Percentiles rank a stretch among this genome's conserved stretches.
phyloP scores from a whole-genome alignment of 768 basidiomycete genomes.

The Naganishia vishniacii region DNA sequence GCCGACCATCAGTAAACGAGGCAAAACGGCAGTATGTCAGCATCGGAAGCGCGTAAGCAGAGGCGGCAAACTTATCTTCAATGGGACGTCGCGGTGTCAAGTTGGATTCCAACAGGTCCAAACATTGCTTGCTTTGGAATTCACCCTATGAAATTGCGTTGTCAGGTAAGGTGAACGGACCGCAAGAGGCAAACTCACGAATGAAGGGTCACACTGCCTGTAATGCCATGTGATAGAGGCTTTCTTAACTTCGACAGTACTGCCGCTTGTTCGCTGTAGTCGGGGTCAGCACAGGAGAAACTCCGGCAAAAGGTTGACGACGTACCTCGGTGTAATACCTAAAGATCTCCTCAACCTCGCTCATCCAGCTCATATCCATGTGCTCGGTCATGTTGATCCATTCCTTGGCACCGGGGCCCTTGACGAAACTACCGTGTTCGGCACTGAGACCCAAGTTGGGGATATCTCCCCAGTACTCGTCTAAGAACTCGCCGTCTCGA shows the following conservation, averaged over 20 bases:
- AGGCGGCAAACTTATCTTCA: slow-evolving; percentile 58
- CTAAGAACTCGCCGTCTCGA: slow-evolving; percentile 85
- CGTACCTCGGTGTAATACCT: slow-evolving; percentile 76
- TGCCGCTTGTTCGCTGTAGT: slow-evolving; percentile 74
- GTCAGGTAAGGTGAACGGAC: slow-evolving; percentile 45
- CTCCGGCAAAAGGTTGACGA: slow-evolving; percentile 33
- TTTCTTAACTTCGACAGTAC: slow-evolving; percentile 93
- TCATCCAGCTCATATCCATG: slow-evolving; percentile 97
- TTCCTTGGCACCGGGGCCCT: slow-evolving; percentile 60
- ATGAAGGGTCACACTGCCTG: slow-evolving; percentile 84
- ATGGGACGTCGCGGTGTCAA: slow-evolving; percentile 88
- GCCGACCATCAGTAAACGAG: slow-evolving; percentile 79
- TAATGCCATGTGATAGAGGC: slow-evolving; percentile 98
- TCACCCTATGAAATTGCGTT: slow-evolving; percentile 29
- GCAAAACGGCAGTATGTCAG: background rate
- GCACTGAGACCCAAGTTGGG: slow-evolving; percentile 79
- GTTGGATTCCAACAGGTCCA: slow-evolving; percentile 91
- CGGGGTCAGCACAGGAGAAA: slow-evolving; percentile 35
- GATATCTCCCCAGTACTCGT: slow-evolving; percentile 82
- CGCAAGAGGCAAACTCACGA: slow-evolving; percentile 47
- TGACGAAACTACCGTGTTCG: slow-evolving; percentile 91
- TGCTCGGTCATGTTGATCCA: slow-evolving; percentile 88
- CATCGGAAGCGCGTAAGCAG: background rate
- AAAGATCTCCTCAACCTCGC: slow-evolving; percentile 90
- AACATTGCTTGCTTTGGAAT: slow-evolving; percentile 94